Evolutionary conservation across 768 basidiomycete species (phyloP).

Genomic region (Trametes punicea): DNA sequence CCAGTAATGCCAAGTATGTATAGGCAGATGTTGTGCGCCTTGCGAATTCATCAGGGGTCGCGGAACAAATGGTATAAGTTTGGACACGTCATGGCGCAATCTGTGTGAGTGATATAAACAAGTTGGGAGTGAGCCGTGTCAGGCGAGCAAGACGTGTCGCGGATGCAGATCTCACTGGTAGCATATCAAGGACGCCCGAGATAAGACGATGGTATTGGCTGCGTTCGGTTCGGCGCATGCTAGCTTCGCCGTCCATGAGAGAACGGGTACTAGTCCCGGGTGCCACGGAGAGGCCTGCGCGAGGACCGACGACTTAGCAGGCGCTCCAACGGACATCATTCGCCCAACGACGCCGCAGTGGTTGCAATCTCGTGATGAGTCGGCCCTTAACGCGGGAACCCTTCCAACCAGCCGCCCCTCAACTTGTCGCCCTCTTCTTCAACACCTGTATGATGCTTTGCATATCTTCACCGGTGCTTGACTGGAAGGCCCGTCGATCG

Average conservation of each 20-base stretch:
- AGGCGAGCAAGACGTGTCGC: too few relatives aligned
- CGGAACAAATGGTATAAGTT: too few relatives aligned
- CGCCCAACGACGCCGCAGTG: neutral
- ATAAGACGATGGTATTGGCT: too few relatives aligned
- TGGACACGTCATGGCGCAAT: too few relatives aligned
- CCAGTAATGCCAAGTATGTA: too few relatives aligned
- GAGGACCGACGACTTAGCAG: neutral
- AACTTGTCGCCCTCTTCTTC: slow-evolving; percentile 10
- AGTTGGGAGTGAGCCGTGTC: too few relatives aligned
- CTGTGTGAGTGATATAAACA: neutral
- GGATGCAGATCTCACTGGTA: too few relatives aligned
- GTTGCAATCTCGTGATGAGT: neutral
- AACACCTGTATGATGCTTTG: neutral
- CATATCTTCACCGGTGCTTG: neutral
- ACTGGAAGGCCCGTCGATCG: neutral
- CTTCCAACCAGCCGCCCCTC: slow-evolving; percentile 6
- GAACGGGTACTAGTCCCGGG: slow-evolving; percentile 12
- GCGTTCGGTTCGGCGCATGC: slow-evolving; percentile 2
- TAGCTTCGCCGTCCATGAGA: slow-evolving; percentile 1
- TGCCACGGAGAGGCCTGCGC: slow-evolving; percentile 16
- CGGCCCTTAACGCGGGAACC: slow-evolving; percentile 3
- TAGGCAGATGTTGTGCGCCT: too few relatives aligned
- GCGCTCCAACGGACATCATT: too few relatives aligned
- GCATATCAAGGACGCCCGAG: neutral
- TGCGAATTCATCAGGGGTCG: too few relatives aligned